These are phyloP conservation scores for Coleophoma eucalyptorum DNA, from an alignment of 2,329 filamentous ascomycete genomes.

Conservation along the genomic window DNA sequence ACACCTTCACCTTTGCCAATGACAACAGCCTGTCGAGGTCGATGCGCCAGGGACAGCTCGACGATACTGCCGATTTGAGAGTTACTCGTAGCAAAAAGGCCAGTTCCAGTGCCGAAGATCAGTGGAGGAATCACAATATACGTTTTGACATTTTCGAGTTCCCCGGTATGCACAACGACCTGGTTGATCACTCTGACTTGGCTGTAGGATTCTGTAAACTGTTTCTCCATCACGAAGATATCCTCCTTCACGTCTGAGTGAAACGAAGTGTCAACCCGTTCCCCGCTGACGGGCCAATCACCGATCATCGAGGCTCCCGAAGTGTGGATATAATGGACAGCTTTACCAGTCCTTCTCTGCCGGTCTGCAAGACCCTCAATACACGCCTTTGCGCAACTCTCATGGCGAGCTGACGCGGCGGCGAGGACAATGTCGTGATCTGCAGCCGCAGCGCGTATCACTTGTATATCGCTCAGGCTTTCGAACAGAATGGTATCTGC, in stretches of 20 bases:
- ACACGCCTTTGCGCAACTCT: conserved; percentile 33
- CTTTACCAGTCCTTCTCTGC: conserved; percentile 27
- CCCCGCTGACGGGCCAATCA: conserved; percentile 34
- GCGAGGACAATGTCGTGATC: conserved; percentile 36
- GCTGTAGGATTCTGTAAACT: conserved; percentile 30
- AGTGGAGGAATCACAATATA: conserved; percentile 41
- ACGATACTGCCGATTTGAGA: conserved; percentile 35
- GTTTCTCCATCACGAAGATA: conserved; percentile 36
- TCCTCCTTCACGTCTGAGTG: conserved; percentile 39
- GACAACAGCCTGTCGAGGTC: conserved; percentile 5
- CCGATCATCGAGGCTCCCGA: conserved; percentile 40
- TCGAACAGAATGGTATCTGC: conserved; percentile 17
- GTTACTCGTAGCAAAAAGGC: conserved; percentile 34
- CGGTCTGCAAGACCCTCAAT: conserved; percentile 37
- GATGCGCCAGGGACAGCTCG: conserved; percentile 11
- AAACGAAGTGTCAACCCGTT: conserved; percentile 24
- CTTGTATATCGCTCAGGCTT: conserved; percentile 16
- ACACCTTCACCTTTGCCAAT: conserved; percentile 26
- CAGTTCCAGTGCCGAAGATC: conserved; percentile 42
- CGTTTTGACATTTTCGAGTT: conserved; percentile 36
- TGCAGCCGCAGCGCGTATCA: conserved; percentile 13
- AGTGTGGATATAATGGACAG: conserved; percentile 37
- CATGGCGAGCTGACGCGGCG: conserved; percentile 35
- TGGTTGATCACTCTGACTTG: conserved; percentile 41
- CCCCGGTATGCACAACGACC: conserved; percentile 34